Percentiles rank a stretch among this genome's conserved stretches.
Evolutionary conservation across 345 rosid species (phyloP).

Genomic region (Eucalyptus dawsonii): DNA sequence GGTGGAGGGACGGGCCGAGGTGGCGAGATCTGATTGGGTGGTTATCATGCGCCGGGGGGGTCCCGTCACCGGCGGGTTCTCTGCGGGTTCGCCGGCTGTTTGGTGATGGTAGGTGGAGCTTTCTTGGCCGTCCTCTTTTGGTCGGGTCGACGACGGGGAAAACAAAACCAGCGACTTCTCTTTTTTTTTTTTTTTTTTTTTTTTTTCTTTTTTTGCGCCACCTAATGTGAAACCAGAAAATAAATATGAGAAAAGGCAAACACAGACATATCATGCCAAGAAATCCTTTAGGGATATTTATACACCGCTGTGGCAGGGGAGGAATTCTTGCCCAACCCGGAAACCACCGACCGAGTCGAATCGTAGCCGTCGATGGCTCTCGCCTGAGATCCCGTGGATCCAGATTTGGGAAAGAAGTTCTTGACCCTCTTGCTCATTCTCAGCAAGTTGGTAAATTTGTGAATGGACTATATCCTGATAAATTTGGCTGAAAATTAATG

Average conservation of each 20-base stretch:
- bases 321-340: not conserved
- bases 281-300: not conserved
- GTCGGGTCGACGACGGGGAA: not conserved
- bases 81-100: not conserved
- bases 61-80: conserved; percentile 35
- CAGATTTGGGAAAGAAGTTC: not conserved
- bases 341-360: not conserved
- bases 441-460: not conserved
- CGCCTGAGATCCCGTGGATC: not conserved
- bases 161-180: not conserved
- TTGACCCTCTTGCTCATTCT: not conserved
- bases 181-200: not conserved
- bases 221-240: not conserved
- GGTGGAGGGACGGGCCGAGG: not conserved
- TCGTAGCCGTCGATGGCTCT: not conserved
- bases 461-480: accelerated
- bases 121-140: not conserved
- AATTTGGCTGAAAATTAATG: not conserved
- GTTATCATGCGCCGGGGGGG: not conserved
- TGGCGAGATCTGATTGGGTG: not conserved
- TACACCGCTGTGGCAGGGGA: not conserved
- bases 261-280: not conserved
- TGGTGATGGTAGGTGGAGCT: not conserved
- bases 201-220: not conserved
- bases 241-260: not conserved